Percentiles rank a stretch among this genome's conserved stretches.
Evolutionary conservation across 2,329 filamentous ascomycete genomes (phyloP).

Genomic region (Fusarium gaditjirri): DNA sequence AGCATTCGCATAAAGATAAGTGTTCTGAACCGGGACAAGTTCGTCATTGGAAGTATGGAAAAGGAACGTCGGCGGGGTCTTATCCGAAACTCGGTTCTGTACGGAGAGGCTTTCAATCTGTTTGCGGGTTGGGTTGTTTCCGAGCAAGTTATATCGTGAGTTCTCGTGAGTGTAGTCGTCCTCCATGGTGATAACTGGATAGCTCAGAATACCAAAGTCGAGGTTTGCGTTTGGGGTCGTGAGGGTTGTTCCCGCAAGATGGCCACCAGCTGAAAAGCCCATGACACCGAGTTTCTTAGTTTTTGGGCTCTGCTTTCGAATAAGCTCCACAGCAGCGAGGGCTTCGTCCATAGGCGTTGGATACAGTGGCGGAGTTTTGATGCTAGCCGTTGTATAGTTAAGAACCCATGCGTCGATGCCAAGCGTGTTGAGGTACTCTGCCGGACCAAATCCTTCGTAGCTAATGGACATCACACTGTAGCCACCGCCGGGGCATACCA

Average conservation of each 20-base stretch:
- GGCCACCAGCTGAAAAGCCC: conserved; percentile 33
- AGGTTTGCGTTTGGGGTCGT: conserved; percentile 21
- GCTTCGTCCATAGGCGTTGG: conserved; percentile 28
- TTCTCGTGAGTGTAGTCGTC: conserved; percentile 24
- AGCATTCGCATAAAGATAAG: conserved; percentile 20
- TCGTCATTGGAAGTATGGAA: conserved; percentile 32
- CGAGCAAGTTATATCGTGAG: conserved; percentile 26
- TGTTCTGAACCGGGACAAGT: conserved; percentile 28
- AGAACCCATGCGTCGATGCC: conserved; percentile 37
- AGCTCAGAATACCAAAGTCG: conserved; percentile 32
- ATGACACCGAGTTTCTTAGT: conserved; percentile 25
- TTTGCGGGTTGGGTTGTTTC: conserved; percentile 7
- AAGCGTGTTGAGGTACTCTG: conserved; percentile 24
- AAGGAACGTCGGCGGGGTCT: conserved; percentile 24
- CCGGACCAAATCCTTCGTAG: conserved; percentile 23
- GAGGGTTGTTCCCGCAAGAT: conserved; percentile 28
- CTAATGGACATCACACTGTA: conserved; percentile 16
- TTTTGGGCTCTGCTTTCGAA: conserved; percentile 3
- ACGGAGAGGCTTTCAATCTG: conserved; percentile 20
- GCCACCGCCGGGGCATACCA: conserved; percentile 26
- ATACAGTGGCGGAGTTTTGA: conserved; percentile 20
- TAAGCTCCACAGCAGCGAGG: conserved; percentile 15
- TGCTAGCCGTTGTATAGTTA: conserved; percentile 22
- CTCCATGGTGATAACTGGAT: conserved; percentile 29
- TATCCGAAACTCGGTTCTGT: conserved; percentile 19